Evolutionary conservation across 169 alveolate genomes (phyloP), one percentile per base, ranked within the genome.

Genomic region (Cystoisospora suis): DNA sequence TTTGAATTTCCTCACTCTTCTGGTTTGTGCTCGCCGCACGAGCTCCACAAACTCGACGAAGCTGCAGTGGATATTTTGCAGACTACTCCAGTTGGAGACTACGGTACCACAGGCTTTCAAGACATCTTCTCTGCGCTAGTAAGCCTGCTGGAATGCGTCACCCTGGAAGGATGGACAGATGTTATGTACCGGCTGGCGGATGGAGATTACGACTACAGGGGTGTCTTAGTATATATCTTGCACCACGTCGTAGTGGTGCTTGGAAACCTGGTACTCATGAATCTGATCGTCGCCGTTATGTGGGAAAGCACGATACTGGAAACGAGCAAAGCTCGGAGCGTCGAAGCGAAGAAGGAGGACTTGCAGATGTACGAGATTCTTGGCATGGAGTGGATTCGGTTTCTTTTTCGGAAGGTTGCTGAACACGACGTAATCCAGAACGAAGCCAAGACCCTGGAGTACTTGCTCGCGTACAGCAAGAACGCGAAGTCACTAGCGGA

Each of bases 151-250:
- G 80, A 89, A 49, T 86, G 93, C n/a, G 70, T 89, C 27, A 89
- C 89, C 4, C 75, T 79, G 46, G 93, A 89, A 80, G 93, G 93
- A 15, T 89, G 93, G 93, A 34, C 93, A 1, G 77, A 47, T 29
- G 69, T 87, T 56, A 89, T 89, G 93, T 79, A 89, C 46, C 86
- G 77, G 38, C 88, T 45, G 36, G 93, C 85, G 7, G 79, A 89
- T 46, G 89, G 93, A 3, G 93, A 89, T 46, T 32, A 42, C 53
- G 49, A 72, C 36, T 70, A 47, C 81, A 34, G 72, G 65, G 93
- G 93, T 47, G n/a, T 61, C 34, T 59, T 89, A 5, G 58, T 75
- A 12, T 80, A 79, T 29, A 17, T 80, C 36, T 49, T 79, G 38
- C 79, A 70, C 40, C 93, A 79, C 12, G 46, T 56, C 1, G 42